Percentiles rank a stretch among this genome's conserved stretches.
phyloP scores from a whole-genome alignment of 805 yeast genomes.

The Candida coleopterorum region DNA sequence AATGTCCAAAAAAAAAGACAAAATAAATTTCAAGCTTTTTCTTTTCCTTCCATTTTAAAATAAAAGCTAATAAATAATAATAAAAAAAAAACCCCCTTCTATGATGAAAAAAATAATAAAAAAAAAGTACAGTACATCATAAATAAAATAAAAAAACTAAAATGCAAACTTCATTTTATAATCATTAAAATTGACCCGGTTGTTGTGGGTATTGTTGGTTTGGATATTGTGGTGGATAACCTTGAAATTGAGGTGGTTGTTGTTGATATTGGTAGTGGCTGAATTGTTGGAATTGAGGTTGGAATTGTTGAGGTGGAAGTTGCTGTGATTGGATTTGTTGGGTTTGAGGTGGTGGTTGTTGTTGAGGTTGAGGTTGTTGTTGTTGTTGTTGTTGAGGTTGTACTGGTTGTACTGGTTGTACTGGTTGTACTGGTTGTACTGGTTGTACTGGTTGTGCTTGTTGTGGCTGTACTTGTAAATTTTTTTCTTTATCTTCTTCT shows the following conservation, averaged over 20 bases:
- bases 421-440: conserved; percentile 7
- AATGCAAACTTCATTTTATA: conserved; percentile 4
- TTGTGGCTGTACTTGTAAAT: conserved; percentile 1
- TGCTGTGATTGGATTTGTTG: conserved; percentile 15
- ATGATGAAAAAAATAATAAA: not conserved
- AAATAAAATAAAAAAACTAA: not conserved
- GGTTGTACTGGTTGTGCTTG: conserved; percentile 1
- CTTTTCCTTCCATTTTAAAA: conserved; percentile 4
- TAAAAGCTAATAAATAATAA: too few species aligned
- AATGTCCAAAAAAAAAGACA: conserved; percentile 1
- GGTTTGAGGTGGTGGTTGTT: conserved; percentile 5
- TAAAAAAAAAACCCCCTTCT: conserved; percentile 2
- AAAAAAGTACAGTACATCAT: conserved; percentile 2
- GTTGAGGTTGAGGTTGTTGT: conserved; percentile 6
- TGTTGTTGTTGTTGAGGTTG: conserved; percentile 9
- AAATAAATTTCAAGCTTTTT: not conserved
- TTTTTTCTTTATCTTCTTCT: conserved; percentile 8
- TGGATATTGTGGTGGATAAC: conserved; percentile 9
- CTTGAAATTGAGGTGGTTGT: conserved; percentile 12
- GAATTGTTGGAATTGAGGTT: conserved; percentile 13
- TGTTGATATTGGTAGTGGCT: conserved; percentile 17
- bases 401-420: conserved; percentile 38
- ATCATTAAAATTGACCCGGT: conserved; percentile 10
- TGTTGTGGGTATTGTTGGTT: conserved; percentile 10
- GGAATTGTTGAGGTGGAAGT: conserved; percentile 19